phyloP scores from a whole-genome alignment of 371 early-diverging fungal species.

The Apophysomyces elegans region DNA sequence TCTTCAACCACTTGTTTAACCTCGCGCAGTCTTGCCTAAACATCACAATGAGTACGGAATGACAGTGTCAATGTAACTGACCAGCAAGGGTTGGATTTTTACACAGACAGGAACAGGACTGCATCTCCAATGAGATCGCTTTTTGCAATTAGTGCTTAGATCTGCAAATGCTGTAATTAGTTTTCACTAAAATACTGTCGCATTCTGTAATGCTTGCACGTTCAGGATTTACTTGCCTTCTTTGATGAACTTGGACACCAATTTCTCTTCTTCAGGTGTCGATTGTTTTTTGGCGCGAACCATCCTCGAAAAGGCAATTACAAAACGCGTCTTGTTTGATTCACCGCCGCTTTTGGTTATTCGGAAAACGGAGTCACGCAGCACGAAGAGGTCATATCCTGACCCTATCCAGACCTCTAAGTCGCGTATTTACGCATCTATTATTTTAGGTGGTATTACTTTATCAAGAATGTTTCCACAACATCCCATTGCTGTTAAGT shows the following conservation, averaged over 20 bases:
- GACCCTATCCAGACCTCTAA: no score
- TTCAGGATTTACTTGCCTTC: slow-evolving; percentile 35
- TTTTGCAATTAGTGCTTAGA: slow-evolving; percentile 7
- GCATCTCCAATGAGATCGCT: slow-evolving; percentile 18
- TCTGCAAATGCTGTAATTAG: background rate
- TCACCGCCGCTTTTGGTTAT: background rate
- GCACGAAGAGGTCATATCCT: no score
- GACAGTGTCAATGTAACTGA: slow-evolving; percentile 12
- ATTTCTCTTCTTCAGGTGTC: slow-evolving; percentile 43
- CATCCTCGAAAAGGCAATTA: slow-evolving; percentile 20
- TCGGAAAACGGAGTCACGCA: background rate
- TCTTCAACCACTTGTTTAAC: slow-evolving; percentile 22
- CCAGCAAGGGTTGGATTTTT: slow-evolving; percentile 30
- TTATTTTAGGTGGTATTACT: no score
- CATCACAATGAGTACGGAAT: background rate
- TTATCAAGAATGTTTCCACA: no score
- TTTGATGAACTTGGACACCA: slow-evolving; percentile 43
- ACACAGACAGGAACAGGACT: slow-evolving; percentile 27
- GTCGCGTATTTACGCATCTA: no score
- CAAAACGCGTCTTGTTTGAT: background rate
- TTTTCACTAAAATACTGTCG: background rate
- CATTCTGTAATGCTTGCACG: no score
- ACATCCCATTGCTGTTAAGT: no score
- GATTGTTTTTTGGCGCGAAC: slow-evolving; percentile 34
- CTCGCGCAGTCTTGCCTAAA: slow-evolving; percentile 26